Base-by-base conservation (phyloP, 2,329 filamentous ascomycete species). In the Alternaria triticimaculans region DNA sequence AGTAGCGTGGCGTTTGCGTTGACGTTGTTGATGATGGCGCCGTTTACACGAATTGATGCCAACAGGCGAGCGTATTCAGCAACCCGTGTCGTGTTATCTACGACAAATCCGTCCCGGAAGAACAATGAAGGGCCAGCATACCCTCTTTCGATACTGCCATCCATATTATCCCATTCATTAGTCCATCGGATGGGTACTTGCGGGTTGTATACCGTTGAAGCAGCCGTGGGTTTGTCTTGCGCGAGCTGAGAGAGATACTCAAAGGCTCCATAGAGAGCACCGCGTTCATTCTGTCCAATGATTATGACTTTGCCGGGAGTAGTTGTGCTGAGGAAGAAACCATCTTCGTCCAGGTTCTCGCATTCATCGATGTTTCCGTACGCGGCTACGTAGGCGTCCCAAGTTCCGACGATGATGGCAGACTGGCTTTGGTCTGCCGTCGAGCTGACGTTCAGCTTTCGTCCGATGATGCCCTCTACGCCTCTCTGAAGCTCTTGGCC, bases 131-230 rank as follows among this genome's bases (percentile, higher is more conserved):
- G 80, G 0, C 90, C 90, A 4, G 84, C 90, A 68, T 90, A 92
- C 18, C 90, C 90, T 57, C 90, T 82, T 75, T 92, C 90, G 48
- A 92, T 88, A 44, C 84, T 88, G 12, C 89, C 86, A 62, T 90
- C 86, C 75, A 92, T 81, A 67, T 92, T 92, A 73, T 92, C 89
- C 90, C 90, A 92, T 67, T 92, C 86, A 71, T 92, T 92, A 0
- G 88, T 85, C 90, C 90, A 92, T 66, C 90, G 84, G 45, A 92
- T 86, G 0, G 86, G 86, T 0, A 86, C 87, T 60, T 84, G 83
- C 0, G 89, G 89, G 66, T 86, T 90, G 9, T 84, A 84, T 3
- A 83, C 78, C 50, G 84, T 83, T 5, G 83, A 74, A 0, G 84
- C 81, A 2, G 81, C 68, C 0, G 83, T 82, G 62, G 87, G 81